These are phyloP conservation scores for Mimosa pudica DNA, from an alignment of 306 rosid genomes.

Conservation along the genomic window DNA sequence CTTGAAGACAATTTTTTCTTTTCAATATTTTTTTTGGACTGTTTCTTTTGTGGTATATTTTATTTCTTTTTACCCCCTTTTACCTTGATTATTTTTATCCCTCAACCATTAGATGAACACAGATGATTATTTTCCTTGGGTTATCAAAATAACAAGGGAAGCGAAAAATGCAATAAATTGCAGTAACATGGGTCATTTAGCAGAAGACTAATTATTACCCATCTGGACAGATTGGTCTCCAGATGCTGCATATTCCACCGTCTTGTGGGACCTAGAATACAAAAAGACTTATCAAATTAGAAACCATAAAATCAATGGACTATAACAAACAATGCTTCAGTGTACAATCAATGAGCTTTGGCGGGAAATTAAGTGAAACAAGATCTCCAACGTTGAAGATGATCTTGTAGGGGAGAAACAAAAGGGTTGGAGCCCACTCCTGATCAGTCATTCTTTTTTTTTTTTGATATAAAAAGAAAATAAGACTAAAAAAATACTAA, in stretches of 20 bases:
- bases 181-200: slow-evolving; percentile 5
- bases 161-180: slow-evolving; percentile 2
- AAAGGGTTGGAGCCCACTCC: background rate
- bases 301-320: slow-evolving; percentile 19
- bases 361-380: slow-evolving; percentile 20
- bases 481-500: too few relatives aligned
- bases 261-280: slow-evolving; percentile 58
- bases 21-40: background rate
- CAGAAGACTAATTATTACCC: slow-evolving; percentile 64
- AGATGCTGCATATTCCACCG: slow-evolving; percentile 74
- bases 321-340: slow-evolving; percentile 5
- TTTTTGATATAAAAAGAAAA: too few relatives aligned
- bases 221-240: slow-evolving; percentile 93
- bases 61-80: too few relatives aligned
- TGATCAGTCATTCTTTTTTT: background rate
- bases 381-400: background rate
- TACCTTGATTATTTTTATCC: background rate
- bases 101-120: background rate
- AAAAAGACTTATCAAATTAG: slow-evolving; percentile 36
- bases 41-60: background rate
- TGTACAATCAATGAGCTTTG: slow-evolving; percentile 27
- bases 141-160: slow-evolving; percentile 7
- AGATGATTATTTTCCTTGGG: background rate
- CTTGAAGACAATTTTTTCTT: background rate
- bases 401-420: background rate